Conservation (phyloP, 1,284 basidiomycete genomes). For the Ustilago hordei region DNA sequence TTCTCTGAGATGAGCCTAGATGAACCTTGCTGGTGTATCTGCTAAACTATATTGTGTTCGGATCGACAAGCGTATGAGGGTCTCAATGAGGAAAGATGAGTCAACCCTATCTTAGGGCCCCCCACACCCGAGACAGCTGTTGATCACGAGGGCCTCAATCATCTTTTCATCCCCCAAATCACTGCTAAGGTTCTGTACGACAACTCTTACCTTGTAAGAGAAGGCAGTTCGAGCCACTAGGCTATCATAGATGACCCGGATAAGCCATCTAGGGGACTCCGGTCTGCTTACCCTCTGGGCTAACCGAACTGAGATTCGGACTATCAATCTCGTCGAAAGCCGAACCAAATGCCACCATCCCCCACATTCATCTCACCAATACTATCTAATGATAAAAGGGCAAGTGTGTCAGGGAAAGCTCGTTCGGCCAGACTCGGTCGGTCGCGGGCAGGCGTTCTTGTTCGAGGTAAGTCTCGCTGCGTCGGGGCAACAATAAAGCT, state of each 20-base stretch:
- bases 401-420: background rate
- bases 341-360: slow-evolving; percentile 4
- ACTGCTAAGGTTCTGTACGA: background rate
- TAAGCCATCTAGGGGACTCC: background rate
- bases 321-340: slow-evolving; percentile 6
- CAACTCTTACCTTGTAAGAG: background rate
- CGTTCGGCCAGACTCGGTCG: background rate
- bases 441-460: background rate
- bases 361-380: background rate
- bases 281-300: slow-evolving; percentile 1
- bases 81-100: background rate
- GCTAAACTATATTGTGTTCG: background rate
- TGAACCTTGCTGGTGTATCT: background rate
- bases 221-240: background rate
- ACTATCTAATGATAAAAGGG: background rate
- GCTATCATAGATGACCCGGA: background rate
- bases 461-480: background rate
- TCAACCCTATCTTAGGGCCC: background rate
- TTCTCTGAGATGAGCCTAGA: background rate
- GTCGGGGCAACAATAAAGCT: background rate
- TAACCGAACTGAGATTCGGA: slow-evolving; percentile 10
- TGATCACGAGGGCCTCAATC: background rate
- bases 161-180: background rate
- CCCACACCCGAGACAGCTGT: background rate
- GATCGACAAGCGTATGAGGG: background rate